Conservation (phyloP, 2,329 filamentous ascomycete genomes). For the Cercospora sojina region DNA sequence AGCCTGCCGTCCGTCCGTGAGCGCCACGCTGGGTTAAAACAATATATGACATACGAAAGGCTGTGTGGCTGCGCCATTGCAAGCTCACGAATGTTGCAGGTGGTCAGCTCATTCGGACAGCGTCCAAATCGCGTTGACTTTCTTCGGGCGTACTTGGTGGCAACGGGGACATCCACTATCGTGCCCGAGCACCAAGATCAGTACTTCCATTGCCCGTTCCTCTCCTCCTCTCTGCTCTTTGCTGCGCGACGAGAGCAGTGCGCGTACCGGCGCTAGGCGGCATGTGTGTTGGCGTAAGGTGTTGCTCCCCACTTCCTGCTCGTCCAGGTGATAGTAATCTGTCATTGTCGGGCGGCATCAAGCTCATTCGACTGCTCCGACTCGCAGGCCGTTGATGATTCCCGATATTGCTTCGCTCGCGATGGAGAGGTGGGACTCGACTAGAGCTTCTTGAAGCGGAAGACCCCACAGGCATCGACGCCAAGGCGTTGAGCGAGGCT, state of each 20-base stretch:
- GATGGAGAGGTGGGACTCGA: slow-evolving; percentile 18
- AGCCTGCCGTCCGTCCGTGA: background rate
- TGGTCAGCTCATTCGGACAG: background rate
- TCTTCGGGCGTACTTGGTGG: slow-evolving; percentile 10
- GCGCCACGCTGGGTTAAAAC: background rate
- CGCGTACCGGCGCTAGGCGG: slow-evolving; percentile 21
- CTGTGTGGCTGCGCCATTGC: background rate
- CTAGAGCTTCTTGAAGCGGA: slow-evolving; percentile 21
- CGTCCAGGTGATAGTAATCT: slow-evolving; percentile 13
- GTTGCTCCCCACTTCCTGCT: slow-evolving; percentile 2
- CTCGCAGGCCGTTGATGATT: slow-evolving; percentile 21
- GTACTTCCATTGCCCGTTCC: slow-evolving; percentile 10
- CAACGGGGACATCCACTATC: slow-evolving; percentile 11
- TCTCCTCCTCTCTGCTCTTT: slow-evolving; percentile 13
- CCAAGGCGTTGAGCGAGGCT: slow-evolving; percentile 19
- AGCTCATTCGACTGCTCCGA: slow-evolving; percentile 20
- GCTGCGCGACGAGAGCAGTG: slow-evolving; percentile 15
- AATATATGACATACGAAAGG: slow-evolving; percentile 2
- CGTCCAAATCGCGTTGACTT: background rate
- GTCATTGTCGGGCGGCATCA: slow-evolving; percentile 19
- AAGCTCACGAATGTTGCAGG: background rate
- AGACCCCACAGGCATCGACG: slow-evolving; percentile 8
- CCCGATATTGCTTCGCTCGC: slow-evolving; percentile 12
- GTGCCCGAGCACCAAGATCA: slow-evolving; percentile 11
- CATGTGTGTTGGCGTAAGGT: slow-evolving; percentile 25